These are phyloP conservation scores for Fagus sylvatica DNA, from an alignment of 306 rosid genomes.

Conservation along the genomic window DNA sequence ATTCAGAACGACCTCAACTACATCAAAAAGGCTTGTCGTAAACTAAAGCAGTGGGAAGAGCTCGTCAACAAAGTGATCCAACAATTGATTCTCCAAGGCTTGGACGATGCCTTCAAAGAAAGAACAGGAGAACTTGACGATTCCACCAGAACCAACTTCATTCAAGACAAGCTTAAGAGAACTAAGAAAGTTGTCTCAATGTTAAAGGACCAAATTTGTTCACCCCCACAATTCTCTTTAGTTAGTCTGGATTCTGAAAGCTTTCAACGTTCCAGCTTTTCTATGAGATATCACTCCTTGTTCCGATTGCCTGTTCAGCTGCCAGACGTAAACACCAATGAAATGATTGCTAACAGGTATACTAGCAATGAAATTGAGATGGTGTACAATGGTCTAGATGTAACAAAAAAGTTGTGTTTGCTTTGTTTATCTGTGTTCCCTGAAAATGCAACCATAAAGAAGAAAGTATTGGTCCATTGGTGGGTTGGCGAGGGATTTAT, in stretches of 20 bases:
- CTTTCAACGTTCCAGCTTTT: neutral
- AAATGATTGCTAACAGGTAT: neutral
- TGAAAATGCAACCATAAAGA: constrained; percentile 10
- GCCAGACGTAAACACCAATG: neutral
- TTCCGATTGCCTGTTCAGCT: neutral
- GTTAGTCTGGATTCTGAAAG: too few relatives aligned
- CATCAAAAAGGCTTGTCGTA: neutral
- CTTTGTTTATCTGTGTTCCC: constrained; percentile 32
- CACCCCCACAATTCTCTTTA: too few relatives aligned
- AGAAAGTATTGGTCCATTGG: constrained; percentile 29
- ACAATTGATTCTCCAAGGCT: neutral
- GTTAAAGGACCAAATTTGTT: neutral
- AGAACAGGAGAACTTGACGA: neutral
- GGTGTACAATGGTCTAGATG: neutral
- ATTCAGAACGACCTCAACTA: neutral
- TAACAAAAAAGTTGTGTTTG: neutral
- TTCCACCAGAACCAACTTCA: too few relatives aligned
- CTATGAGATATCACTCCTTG: too few relatives aligned
- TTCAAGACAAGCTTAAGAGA: neutral
- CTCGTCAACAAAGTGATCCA: neutral
- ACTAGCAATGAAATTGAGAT: neutral
- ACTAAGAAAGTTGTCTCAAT: neutral
- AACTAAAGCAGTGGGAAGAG: neutral
- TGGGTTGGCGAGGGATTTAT: constrained; percentile 30
- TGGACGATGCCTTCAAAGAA: constrained; percentile 11